Conservation (phyloP, 2,329 filamentous ascomycete genomes). For the Canariomyces notabilis region DNA sequence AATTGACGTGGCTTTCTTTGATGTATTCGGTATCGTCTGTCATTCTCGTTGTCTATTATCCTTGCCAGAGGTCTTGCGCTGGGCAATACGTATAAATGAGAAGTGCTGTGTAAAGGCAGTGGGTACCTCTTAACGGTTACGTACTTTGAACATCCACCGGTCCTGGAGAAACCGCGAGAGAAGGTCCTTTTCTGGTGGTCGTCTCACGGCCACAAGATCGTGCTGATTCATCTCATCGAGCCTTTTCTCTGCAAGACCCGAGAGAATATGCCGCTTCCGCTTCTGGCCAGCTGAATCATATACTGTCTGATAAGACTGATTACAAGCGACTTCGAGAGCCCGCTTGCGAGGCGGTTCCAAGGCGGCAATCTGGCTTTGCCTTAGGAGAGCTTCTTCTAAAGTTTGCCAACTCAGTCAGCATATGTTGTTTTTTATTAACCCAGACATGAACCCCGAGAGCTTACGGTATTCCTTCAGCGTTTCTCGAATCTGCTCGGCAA, state of each 20-base stretch:
- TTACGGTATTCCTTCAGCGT: conserved; percentile 5
- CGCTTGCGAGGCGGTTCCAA: conserved; percentile 1
- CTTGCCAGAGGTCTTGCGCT: conserved; percentile 10
- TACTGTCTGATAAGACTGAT: background rate
- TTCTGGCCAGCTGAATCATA: too few relatives aligned
- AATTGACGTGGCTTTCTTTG: conserved; percentile 1
- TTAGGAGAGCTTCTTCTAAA: conserved; percentile 2
- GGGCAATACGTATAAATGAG: too few relatives aligned
- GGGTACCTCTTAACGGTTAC: too few relatives aligned
- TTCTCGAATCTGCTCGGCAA: conserved; percentile 1
- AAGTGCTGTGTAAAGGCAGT: too few relatives aligned
- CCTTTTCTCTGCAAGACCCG: background rate
- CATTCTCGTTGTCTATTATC: conserved; percentile 1
- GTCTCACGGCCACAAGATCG: conserved; percentile 5
- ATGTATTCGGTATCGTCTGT: conserved; percentile 1
- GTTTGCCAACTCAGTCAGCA: too few relatives aligned
- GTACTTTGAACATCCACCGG: too few relatives aligned
- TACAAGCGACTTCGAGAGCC: background rate
- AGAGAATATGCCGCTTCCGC: background rate
- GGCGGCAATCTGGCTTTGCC: conserved; percentile 1
- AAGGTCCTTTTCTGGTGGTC: conserved; percentile 3
- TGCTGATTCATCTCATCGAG: background rate
- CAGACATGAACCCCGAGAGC: background rate
- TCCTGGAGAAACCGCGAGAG: conserved; percentile 4
- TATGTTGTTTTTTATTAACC: too few relatives aligned